Conservation (phyloP, 2,329 filamentous ascomycete genomes). For the Hymenotorrendiella dingleyae region DNA sequence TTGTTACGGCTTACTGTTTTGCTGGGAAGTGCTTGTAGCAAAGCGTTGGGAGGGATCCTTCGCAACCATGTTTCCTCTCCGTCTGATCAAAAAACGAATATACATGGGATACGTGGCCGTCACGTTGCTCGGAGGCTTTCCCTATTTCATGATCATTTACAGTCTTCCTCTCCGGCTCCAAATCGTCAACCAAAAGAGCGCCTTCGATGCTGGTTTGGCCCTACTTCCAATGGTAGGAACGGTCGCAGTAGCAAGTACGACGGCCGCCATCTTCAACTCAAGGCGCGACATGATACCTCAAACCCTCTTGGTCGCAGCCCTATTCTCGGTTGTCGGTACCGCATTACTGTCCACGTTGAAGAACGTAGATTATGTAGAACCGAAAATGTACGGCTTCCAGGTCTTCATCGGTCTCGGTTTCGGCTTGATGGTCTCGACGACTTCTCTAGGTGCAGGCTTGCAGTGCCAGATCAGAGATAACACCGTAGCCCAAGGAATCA, state of each 20-base stretch:
- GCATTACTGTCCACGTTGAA: conserved; percentile 40
- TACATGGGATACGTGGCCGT: conserved; percentile 30
- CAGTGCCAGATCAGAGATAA: conserved; percentile 37
- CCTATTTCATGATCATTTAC: conserved; percentile 53
- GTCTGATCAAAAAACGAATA: conserved; percentile 14
- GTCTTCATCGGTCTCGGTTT: conserved; percentile 53
- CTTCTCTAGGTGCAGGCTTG: conserved; percentile 47
- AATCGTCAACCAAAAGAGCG: conserved; percentile 47
- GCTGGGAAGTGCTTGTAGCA: conserved; percentile 34
- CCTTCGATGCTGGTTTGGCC: conserved; percentile 50
- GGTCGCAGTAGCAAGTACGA: conserved; percentile 50
- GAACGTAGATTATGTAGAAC: conserved; percentile 6
- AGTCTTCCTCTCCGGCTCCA: conserved; percentile 56
- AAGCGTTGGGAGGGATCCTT: conserved; percentile 18
- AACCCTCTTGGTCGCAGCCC: conserved; percentile 43
- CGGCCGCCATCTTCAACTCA: conserved; percentile 48
- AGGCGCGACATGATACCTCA: conserved; percentile 48
- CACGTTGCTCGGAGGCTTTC: conserved; percentile 51
- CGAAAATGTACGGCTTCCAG: conserved; percentile 44
- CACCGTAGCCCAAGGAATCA: conserved; percentile 51
- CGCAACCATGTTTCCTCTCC: conserved; percentile 19
- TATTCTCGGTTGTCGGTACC: conserved; percentile 47
- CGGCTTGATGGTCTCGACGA: conserved; percentile 37
- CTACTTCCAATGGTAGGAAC: conserved; percentile 52
- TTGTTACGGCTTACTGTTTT: conserved; percentile 1